phyloP scores from a whole-genome alignment of 2,329 filamentous ascomycete species.

The Chaetomium olivaceum region DNA sequence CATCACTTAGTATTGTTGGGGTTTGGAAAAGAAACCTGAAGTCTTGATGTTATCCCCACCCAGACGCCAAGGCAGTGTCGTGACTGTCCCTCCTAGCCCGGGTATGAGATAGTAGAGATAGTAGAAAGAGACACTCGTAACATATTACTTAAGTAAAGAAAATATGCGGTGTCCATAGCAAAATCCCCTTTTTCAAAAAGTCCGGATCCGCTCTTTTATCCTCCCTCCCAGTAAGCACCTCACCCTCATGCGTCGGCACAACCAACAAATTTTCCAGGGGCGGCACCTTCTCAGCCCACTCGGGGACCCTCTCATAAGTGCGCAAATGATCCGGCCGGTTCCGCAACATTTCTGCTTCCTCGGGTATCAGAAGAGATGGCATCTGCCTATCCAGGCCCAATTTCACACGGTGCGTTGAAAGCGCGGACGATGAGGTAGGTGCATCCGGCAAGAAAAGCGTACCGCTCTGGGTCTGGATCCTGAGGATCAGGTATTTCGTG shows the following conservation, averaged over 20 bases:
- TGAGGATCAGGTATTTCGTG: background rate
- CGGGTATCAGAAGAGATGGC: background rate
- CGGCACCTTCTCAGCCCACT: conserved; percentile 1
- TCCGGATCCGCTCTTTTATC: background rate
- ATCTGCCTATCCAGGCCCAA: conserved; percentile 1
- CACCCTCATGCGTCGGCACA: conserved; percentile 1
- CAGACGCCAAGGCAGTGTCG: too few relatives aligned
- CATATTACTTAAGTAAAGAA: background rate
- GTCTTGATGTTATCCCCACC: too few relatives aligned
- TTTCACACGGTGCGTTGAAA: conserved; percentile 12
- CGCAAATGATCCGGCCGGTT: conserved; percentile 2
- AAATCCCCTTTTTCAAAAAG: background rate
- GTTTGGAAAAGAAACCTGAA: background rate
- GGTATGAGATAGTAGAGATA: too few relatives aligned
- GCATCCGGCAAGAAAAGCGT: conserved; percentile 4
- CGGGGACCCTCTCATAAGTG: conserved; percentile 4
- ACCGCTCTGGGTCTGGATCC: conserved; percentile 1
- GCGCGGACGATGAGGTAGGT: conserved; percentile 1
- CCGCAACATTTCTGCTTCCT: conserved; percentile 1
- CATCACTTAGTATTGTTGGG: background rate
- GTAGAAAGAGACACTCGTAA: too few relatives aligned
- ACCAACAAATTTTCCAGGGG: conserved; percentile 1
- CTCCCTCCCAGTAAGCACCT: background rate
- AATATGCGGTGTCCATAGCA: conserved; percentile 13
- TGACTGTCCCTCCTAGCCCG: too few relatives aligned